Base-by-base conservation (phyloP, 176 grass and related monocot genomes). In the Pharus latifolius region DNA sequence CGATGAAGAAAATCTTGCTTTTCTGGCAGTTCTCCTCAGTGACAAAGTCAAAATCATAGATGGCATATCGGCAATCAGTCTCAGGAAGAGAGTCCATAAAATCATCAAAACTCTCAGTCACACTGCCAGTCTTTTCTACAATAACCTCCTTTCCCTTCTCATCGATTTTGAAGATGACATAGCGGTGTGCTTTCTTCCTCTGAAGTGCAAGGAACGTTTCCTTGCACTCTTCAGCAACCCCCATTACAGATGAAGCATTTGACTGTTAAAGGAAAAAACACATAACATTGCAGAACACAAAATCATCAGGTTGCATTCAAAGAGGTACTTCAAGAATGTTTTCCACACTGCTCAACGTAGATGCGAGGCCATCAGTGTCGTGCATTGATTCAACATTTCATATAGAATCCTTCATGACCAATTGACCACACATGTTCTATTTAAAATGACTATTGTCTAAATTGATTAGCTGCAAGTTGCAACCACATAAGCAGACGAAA, bases 1-100 rank as follows among this genome's bases (percentile, higher is more conserved):
- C 74, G 50, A 88, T 66, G 62, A 88, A 88, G 69, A 88, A 88
- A 13, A 88, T 88, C 69, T 88, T 88, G 85, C 85, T 88, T 63
- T 88, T 88, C 75, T 88, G 80, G 81, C 85, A 88, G 58, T 83
- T 83, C 55, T 88, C 85, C 18, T 88, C 70, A 3, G 85, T 88
- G 18, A 88, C 85, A 24, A 88, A 88, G 69, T 88, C 85, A 34
- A 71, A 88, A 35, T 87, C 84, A 19, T 87, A 87, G 53, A 87
- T 67, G 43, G 84, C 84, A 5, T 81, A 87, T 15, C 84, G 77
- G 30, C 78, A 87, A 23, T 87, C 78, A 5, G 80, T 31, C 32
- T 67, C 56, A 0, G 81, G 81, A 34, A 84, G 68, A 4, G 73
- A 63, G 15, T 33, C 81, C 37, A 68, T 77, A 29, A 84, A 78